Conservation (phyloP, 192 early-diverging fungal genomes). For the Linnemannia zychae region DNA sequence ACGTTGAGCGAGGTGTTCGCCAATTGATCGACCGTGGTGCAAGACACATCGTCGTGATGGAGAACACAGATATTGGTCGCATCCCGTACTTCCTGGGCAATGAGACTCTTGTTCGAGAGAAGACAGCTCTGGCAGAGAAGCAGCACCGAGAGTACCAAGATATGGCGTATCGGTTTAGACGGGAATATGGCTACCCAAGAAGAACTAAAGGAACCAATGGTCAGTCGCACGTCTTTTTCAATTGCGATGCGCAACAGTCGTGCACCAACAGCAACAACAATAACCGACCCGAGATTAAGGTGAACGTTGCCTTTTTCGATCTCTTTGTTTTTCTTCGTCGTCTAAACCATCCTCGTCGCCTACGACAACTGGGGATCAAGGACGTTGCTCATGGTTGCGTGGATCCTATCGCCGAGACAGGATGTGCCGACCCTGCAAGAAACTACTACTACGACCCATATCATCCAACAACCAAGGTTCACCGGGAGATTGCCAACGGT, state of each 20-base stretch:
- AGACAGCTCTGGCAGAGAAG: constrained; percentile 12
- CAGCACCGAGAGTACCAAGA: constrained; percentile 35
- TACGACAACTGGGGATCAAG: constrained; percentile 25
- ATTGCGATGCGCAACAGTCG: background rate
- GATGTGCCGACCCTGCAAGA: constrained; percentile 17
- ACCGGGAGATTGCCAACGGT: constrained; percentile 30
- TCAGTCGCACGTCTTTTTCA: constrained; percentile 1
- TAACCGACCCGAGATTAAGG: background rate
- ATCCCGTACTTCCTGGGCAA: constrained; percentile 33
- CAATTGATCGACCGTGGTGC: constrained; percentile 28
- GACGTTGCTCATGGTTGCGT: constrained; percentile 42
- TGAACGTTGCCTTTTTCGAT: constrained; percentile 42
- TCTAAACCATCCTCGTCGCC: background rate
- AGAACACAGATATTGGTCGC: constrained; percentile 28
- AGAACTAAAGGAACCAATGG: background rate
- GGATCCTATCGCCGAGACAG: background rate
- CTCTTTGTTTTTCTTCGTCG: constrained; percentile 1
- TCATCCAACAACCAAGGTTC: constrained; percentile 40
- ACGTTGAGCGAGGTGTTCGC: constrained; percentile 28
- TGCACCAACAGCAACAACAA: background rate
- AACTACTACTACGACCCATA: constrained; percentile 37
- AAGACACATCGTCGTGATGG: constrained; percentile 30
- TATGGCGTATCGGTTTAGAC: constrained; percentile 5
- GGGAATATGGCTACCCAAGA: constrained; percentile 12
- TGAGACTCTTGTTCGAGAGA: constrained; percentile 17